These are phyloP conservation scores for Diaporthe australafricana DNA, from an alignment of 2,329 filamentous ascomycete species.

Conservation along the genomic window DNA sequence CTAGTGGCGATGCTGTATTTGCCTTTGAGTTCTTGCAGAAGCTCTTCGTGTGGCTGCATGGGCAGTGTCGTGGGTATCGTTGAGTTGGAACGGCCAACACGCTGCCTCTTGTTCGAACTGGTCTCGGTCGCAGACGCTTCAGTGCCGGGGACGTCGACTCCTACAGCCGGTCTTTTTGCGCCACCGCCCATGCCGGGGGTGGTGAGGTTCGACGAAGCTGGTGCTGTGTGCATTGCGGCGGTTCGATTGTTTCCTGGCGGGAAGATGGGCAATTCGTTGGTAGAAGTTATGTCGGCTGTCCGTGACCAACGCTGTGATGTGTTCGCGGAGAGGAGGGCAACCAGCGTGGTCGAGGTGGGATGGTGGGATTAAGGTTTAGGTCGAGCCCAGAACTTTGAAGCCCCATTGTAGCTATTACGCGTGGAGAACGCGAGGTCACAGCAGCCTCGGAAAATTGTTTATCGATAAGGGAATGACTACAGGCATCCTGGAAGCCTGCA, in stretches of 20 bases:
- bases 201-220: not conserved
- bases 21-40: conserved; percentile 56
- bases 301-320: not conserved
- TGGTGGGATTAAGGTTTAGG: conserved; percentile 1
- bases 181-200: not conserved
- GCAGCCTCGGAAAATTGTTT: conserved; percentile 17
- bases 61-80: conserved; percentile 42
- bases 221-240: not conserved
- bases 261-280: not conserved
- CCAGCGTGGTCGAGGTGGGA: conserved; percentile 4
- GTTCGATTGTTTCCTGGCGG: not conserved
- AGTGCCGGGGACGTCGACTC: conserved; percentile 19
- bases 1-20: conserved; percentile 63
- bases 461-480: conserved; percentile 28
- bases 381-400: conserved; percentile 1
- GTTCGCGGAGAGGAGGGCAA: not conserved
- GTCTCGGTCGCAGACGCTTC: not conserved
- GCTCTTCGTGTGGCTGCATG: conserved; percentile 52
- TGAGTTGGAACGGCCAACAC: conserved; percentile 37
- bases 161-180: conserved; percentile 28
- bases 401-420: not conserved
- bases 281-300: not conserved
- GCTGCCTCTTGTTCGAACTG: conserved; percentile 40
- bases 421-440: not conserved
- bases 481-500: too few relatives aligned